These are phyloP conservation scores for Triticum monococcum DNA, from an alignment of 176 grass and related monocot species.

Conservation along the genomic window DNA sequence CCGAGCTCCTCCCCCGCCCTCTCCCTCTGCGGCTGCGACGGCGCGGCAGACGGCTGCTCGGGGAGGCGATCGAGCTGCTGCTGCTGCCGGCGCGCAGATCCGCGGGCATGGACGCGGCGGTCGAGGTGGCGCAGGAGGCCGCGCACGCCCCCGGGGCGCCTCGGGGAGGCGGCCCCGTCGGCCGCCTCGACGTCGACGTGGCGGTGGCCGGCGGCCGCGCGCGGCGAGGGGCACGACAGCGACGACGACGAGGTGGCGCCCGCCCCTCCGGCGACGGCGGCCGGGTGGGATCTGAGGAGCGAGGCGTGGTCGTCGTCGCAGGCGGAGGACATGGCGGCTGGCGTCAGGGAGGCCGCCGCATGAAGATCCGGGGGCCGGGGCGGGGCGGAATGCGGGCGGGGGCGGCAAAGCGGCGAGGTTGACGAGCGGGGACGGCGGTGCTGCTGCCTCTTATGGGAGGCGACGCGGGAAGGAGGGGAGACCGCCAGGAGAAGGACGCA, in stretches of 20 bases:
- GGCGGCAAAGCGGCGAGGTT: conserved; percentile 33
- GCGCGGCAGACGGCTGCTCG: conserved; percentile 10
- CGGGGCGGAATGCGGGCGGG: not conserved
- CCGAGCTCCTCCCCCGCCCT: conserved; percentile 55
- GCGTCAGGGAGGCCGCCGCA: conserved; percentile 27
- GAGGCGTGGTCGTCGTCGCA: conserved; percentile 36
- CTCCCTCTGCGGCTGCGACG: conserved; percentile 33
- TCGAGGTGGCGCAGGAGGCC: conserved; percentile 81
- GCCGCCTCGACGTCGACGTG: conserved; percentile 32
- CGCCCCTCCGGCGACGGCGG: not conserved
- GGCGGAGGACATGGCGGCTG: conserved; percentile 17
- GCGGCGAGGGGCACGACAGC: conserved; percentile 37
- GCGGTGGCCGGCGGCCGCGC: not conserved
- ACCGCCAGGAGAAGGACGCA: not conserved
- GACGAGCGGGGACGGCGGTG: conserved; percentile 11
- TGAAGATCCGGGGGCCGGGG: conserved; percentile 43
- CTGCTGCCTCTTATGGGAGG: not conserved
- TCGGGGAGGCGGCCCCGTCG: conserved; percentile 29
- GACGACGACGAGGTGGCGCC: not conserved
- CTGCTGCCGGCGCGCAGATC: conserved; percentile 47
- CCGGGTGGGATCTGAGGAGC: conserved; percentile 41
- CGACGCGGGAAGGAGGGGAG: conserved; percentile 18
- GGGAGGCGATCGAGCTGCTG: conserved; percentile 18
- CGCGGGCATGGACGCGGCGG: conserved; percentile 52
- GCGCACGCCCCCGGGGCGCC: conserved; percentile 58